Percentiles rank a stretch among this genome's conserved stretches.
Evolutionary conservation across 2,329 filamentous ascomycete genomes (phyloP).

Genomic region (Hypocrella siamensis): DNA sequence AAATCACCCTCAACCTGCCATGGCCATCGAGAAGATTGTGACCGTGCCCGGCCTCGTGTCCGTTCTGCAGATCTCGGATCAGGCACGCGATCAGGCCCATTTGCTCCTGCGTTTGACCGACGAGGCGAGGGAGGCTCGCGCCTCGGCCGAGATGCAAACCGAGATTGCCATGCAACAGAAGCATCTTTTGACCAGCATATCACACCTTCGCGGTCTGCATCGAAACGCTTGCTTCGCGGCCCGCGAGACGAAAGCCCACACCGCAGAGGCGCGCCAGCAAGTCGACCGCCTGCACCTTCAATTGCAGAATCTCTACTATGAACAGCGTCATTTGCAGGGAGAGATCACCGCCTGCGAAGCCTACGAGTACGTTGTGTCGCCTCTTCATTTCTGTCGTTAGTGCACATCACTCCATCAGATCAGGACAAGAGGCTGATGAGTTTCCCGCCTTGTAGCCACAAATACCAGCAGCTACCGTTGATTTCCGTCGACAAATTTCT

Average conservation of each 20-base stretch:
- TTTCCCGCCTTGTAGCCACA: too few relatives aligned
- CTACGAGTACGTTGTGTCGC: slow-evolving; percentile 54
- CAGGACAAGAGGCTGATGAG: too few relatives aligned
- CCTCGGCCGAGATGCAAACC: slow-evolving; percentile 32
- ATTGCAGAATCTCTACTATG: slow-evolving; percentile 91
- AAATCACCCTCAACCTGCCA: slow-evolving; percentile 4
- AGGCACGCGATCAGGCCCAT: slow-evolving; percentile 58
- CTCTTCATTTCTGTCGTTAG: background rate
- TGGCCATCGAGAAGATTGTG: slow-evolving; percentile 24
- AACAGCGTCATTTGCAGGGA: slow-evolving; percentile 76
- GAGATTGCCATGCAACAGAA: slow-evolving; percentile 65
- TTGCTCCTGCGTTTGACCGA: slow-evolving; percentile 41
- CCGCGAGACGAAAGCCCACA: slow-evolving; percentile 72
- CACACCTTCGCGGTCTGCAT: slow-evolving; percentile 69
- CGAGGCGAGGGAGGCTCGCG: slow-evolving; percentile 25
- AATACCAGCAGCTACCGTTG: slow-evolving; percentile 72
- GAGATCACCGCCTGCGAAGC: slow-evolving; percentile 85
- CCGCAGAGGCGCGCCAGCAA: slow-evolving; percentile 75
- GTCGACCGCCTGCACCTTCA: slow-evolving; percentile 85
- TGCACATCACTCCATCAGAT: too few relatives aligned
- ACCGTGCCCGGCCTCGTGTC: slow-evolving; percentile 39
- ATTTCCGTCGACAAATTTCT: slow-evolving; percentile 76
- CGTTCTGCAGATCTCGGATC: slow-evolving; percentile 56
- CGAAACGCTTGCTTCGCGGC: slow-evolving; percentile 67
- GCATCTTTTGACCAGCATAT: slow-evolving; percentile 60